Percentiles rank a stretch among this genome's conserved stretches.
Conservation (phyloP, 2,329 filamentous ascomycete species). For the Pyrenochaeta sp. region DNA sequence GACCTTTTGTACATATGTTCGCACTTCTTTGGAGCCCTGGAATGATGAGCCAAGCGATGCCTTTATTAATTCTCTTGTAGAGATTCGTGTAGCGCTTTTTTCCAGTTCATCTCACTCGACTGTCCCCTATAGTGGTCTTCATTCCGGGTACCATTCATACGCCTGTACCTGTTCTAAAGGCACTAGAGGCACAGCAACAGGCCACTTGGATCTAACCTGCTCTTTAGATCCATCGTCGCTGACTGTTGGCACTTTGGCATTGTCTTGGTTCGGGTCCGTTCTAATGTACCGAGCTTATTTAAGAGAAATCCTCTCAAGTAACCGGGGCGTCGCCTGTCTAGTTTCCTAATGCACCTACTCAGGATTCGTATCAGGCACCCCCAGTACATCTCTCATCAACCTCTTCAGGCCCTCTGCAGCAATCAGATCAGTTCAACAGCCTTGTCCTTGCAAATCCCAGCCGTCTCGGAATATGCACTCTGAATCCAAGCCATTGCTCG, state of each 20-base stretch:
- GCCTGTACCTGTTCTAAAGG: too few species aligned
- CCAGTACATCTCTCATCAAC: background rate
- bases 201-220: too few species aligned
- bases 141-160: too few species aligned
- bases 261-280: background rate
- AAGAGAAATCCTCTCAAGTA: background rate
- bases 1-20: too few species aligned
- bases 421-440: background rate
- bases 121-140: too few species aligned
- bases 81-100: too few species aligned
- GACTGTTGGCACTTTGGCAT: background rate
- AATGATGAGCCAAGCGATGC: too few species aligned
- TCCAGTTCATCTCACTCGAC: too few species aligned
- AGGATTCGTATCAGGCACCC: background rate
- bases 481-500: background rate
- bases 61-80: too few species aligned
- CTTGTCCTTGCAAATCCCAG: background rate
- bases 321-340: background rate
- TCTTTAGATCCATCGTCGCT: background rate
- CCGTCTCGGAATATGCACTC: background rate
- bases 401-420: background rate
- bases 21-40: too few species aligned
- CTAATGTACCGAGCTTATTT: background rate
- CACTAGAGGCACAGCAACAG: too few species aligned
- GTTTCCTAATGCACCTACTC: background rate